phyloP scores from a whole-genome alignment of 768 basidiomycete species.

The Rhodotorula diobovata region DNA sequence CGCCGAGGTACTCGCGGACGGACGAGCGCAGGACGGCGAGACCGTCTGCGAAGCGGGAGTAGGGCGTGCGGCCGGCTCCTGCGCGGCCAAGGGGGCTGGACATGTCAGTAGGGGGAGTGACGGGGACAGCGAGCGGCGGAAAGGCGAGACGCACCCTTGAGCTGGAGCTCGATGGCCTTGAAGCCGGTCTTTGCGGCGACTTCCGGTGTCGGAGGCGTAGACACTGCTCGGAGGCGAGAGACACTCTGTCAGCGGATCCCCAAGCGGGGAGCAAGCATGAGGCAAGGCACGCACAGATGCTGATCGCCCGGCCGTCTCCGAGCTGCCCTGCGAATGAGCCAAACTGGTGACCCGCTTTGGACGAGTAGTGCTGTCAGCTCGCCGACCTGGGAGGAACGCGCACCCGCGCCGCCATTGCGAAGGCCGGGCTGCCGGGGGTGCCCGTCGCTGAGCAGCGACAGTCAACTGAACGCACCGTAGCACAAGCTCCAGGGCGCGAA shows the following conservation, averaged over 20 bases:
- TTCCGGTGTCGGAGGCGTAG: conserved; percentile 20
- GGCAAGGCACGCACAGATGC: conserved; percentile 56
- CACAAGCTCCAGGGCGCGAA: conserved; percentile 37
- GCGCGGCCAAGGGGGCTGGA: neutral
- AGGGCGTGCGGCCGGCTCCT: conserved; percentile 89
- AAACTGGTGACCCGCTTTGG: conserved; percentile 75
- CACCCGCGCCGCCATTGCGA: no score
- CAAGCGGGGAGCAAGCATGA: neutral
- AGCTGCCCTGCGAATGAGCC: conserved; percentile 88
- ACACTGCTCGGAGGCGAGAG: conserved; percentile 10
- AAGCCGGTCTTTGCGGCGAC: conserved; percentile 22
- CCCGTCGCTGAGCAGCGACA: no score
- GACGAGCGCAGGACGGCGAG: conserved; percentile 92
- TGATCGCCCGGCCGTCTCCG: conserved; percentile 93
- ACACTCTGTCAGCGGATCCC: neutral
- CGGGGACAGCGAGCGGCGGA: neutral
- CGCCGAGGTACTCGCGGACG: conserved; percentile 85
- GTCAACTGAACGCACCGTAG: no score
- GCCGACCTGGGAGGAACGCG: no score
- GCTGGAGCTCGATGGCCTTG: conserved; percentile 65
- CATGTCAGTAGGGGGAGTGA: neutral
- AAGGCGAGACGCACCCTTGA: conserved; percentile 54
- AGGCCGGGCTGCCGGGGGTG: no score
- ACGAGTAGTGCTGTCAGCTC: no score
- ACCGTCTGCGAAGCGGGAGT: conserved; percentile 86